phyloP scores from a whole-genome alignment of 257 asterid genomes.

The Cinchona pubescens region DNA sequence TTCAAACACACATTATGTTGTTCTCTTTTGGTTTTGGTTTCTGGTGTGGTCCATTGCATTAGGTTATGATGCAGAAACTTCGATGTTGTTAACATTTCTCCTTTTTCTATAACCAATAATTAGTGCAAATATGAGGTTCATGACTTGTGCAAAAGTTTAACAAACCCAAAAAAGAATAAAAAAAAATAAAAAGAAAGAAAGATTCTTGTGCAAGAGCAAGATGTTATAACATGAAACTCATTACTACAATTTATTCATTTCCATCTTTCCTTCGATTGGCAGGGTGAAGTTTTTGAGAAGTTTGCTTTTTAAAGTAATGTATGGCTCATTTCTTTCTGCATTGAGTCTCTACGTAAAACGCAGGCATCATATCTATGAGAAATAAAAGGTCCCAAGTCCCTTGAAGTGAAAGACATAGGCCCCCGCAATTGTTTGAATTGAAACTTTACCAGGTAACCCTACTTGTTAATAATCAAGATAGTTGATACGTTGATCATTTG shows the following conservation, averaged over 20 bases:
- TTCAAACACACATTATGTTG: background rate
- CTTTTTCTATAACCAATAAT: too few species aligned
- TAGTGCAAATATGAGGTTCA: too few species aligned
- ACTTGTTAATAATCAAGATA: background rate
- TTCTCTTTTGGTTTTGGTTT: background rate
- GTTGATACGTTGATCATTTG: background rate
- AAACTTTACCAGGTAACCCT: constrained; percentile 70
- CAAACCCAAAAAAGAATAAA: too few species aligned
- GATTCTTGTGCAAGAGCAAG: too few species aligned
- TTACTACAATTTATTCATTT: too few species aligned
- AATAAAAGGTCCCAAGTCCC: constrained; percentile 86
- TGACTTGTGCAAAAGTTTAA: too few species aligned
- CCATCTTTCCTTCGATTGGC: too few species aligned
- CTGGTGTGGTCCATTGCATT: background rate
- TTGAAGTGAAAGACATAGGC: constrained; percentile 87
- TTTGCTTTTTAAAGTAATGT: background rate
- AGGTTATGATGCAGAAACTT: too few species aligned
- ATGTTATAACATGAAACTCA: too few species aligned
- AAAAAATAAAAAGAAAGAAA: too few species aligned
- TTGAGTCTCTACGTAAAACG: constrained; percentile 25
- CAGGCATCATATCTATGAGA: constrained; percentile 89
- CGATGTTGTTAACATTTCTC: too few species aligned
- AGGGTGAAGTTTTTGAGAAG: background rate
- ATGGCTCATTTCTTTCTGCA: background rate
- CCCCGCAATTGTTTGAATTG: constrained; percentile 95